phyloP scores from a whole-genome alignment of 352 stramenopile genomes.

The Pythium graminicola region DNA sequence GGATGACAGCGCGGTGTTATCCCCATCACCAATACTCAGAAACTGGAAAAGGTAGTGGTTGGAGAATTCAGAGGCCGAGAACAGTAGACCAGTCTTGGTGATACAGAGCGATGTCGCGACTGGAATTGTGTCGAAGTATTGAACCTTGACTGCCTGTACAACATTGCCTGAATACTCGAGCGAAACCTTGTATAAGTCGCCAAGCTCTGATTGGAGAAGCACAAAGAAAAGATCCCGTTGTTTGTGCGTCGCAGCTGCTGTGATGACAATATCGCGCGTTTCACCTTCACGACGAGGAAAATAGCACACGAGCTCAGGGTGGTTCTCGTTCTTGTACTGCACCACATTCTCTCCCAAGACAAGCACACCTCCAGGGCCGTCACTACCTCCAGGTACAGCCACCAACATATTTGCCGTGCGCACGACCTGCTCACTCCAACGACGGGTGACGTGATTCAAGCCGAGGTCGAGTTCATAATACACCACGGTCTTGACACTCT shows the following conservation, averaged over 20 bases:
- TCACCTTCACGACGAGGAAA: constrained; percentile 75
- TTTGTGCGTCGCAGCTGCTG: constrained; percentile 90
- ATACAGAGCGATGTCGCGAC: constrained; percentile 94
- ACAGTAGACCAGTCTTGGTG: constrained; percentile 96
- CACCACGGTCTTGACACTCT: constrained; percentile 92
- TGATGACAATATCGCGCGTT: constrained; percentile 89
- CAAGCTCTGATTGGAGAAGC: constrained; percentile 96
- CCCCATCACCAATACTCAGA: constrained; percentile 92
- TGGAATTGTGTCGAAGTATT: constrained; percentile 97
- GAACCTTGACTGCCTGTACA: constrained; percentile 82
- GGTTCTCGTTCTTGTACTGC: constrained; percentile 95
- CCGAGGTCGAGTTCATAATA: constrained; percentile 99
- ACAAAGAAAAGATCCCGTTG: constrained; percentile 97
- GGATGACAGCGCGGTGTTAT: constrained; percentile 67
- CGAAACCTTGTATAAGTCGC: constrained; percentile 98
- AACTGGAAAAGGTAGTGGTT: constrained; percentile 99
- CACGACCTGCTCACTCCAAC: constrained; percentile 88
- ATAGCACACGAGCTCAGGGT: constrained; percentile 65
- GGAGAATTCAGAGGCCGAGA: constrained; percentile 95
- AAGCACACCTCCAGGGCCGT: constrained; percentile 91
- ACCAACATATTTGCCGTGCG: constrained; percentile 94
- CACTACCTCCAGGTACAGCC: constrained; percentile 72
- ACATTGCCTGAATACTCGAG: constrained; percentile 80
- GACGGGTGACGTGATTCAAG: constrained; percentile 98
- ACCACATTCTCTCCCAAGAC: constrained; percentile 96